Evolutionary conservation across 345 rosid species (phyloP).

Genomic region (Euclidium syriacum): DNA sequence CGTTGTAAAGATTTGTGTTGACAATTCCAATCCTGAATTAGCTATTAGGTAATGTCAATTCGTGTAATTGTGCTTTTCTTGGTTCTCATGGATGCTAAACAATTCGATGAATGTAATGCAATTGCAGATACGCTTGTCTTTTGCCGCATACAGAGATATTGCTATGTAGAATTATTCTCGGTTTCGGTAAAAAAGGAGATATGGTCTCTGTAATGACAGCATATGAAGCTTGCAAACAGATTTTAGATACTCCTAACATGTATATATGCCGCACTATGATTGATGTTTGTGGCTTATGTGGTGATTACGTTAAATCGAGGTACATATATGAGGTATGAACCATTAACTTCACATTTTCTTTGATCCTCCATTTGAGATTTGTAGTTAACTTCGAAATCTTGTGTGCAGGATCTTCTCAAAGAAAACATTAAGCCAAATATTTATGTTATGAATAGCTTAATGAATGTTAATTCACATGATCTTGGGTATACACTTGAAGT

Average conservation of each 20-base stretch:
- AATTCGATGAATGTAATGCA: conserved; percentile 17
- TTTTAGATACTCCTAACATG: conserved; percentile 57
- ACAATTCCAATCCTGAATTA: conserved; percentile 45
- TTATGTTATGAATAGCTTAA: conserved; percentile 81
- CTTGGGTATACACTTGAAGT: conserved; percentile 56
- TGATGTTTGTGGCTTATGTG: conserved; percentile 78
- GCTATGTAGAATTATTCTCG: conserved; percentile 55
- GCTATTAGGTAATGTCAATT: conserved; percentile 89
- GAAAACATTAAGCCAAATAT: conserved; percentile 59
- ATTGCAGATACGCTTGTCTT: conserved; percentile 66
- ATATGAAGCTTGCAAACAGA: conserved; percentile 59
- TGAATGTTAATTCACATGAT: conserved; percentile 90
- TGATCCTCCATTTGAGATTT: neutral
- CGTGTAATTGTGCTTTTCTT: neutral
- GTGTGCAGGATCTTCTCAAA: conserved; percentile 64
- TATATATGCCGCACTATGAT: conserved; percentile 68
- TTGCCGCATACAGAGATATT: conserved; percentile 62
- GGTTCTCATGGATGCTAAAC: neutral
- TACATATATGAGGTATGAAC: conserved; percentile 59
- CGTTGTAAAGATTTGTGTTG: conserved; percentile 54
- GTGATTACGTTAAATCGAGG: conserved; percentile 71
- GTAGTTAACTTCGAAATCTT: conserved; percentile 17
- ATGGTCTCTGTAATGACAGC: conserved; percentile 64
- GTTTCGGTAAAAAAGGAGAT: conserved; percentile 75
- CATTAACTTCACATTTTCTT: conserved; percentile 7